phyloP scores from a whole-genome alignment of 73 alveolate species.

The Durusdinium trenchii region DNA sequence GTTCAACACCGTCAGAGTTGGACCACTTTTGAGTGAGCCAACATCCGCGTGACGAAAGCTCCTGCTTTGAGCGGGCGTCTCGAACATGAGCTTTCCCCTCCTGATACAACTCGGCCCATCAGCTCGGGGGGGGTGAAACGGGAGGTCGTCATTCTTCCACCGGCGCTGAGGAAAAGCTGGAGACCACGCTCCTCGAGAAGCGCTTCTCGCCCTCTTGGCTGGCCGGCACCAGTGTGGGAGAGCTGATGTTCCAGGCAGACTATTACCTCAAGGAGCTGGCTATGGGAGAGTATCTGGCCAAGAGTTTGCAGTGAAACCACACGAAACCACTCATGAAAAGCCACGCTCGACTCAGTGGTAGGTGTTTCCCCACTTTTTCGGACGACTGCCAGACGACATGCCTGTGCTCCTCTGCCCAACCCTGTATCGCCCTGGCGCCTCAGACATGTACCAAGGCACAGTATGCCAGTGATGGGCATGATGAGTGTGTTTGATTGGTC shows the following conservation, averaged over 20 bases:
- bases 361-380: too few species aligned
- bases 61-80: not conserved
- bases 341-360: not conserved
- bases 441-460: constrained; percentile 15
- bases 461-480: constrained; percentile 89
- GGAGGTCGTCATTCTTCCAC: too few species aligned
- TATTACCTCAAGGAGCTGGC: constrained; percentile 52
- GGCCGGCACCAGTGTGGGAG: constrained; percentile 73
- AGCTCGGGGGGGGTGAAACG: not conserved
- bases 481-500: constrained; percentile 89
- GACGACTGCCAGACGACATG: too few species aligned
- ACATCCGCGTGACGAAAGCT: not conserved
- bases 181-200: constrained; percentile 25
- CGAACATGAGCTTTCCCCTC: too few species aligned
- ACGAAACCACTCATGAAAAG: too few species aligned
- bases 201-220: constrained; percentile 58
- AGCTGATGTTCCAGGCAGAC: constrained; percentile 69
- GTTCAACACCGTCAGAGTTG: not conserved
- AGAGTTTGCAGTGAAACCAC: too few species aligned
- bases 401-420: too few species aligned
- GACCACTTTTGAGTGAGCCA: not conserved
- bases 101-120: too few species aligned
- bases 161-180: constrained; percentile 1
- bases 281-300: constrained; percentile 52
- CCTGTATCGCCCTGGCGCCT: not conserved